These are phyloP conservation scores for Diaporthe sp. DNA, from an alignment of 2,329 filamentous ascomycete genomes.

Conservation along the genomic window DNA sequence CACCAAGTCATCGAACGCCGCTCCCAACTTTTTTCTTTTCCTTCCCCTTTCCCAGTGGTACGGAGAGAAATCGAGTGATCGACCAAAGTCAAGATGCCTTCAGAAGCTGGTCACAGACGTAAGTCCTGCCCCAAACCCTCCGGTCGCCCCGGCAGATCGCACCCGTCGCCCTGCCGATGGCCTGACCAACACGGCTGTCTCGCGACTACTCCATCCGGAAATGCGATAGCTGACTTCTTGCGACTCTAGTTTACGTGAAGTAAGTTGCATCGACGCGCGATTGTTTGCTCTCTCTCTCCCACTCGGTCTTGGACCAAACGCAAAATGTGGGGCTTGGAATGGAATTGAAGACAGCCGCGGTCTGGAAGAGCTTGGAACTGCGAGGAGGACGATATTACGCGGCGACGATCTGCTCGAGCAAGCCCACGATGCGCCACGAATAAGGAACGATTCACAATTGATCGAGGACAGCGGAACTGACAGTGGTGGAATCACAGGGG, in stretches of 20 bases:
- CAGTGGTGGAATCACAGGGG: slow-evolving; percentile 68
- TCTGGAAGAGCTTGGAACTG: slow-evolving; percentile 1
- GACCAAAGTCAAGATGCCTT: slow-evolving; percentile 78
- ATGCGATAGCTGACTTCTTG: slow-evolving; percentile 50
- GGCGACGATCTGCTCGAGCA: slow-evolving; percentile 29
- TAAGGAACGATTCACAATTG: slow-evolving; percentile 29
- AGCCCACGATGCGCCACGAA: slow-evolving; percentile 38
- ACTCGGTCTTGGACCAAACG: neutral
- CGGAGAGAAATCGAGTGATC: slow-evolving; percentile 36
- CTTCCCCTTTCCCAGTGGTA: slow-evolving; percentile 51
- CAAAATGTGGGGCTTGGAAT: slow-evolving; percentile 28
- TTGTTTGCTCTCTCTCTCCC: neutral
- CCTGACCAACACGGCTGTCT: slow-evolving; percentile 38
- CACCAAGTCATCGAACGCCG: slow-evolving; percentile 48
- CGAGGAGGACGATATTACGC: neutral
- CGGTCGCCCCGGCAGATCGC: neutral
- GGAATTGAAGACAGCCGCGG: slow-evolving; percentile 2
- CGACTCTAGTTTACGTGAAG: slow-evolving; percentile 83
- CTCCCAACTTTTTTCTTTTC: slow-evolving; percentile 52
- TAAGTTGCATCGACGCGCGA: slow-evolving; percentile 63
- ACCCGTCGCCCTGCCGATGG: slow-evolving; percentile 38
- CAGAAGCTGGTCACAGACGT: slow-evolving; percentile 90
- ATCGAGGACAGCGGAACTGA: slow-evolving; percentile 40
- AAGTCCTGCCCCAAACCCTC: slow-evolving; percentile 57
- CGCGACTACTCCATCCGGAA: slow-evolving; percentile 24